A percentile compares a stretch with the other conserved stretches of the same genome.
These are phyloP conservation scores for Fagopyrum esculentum DNA, from an alignment of 148 eudicot species.

Conservation along the genomic window DNA sequence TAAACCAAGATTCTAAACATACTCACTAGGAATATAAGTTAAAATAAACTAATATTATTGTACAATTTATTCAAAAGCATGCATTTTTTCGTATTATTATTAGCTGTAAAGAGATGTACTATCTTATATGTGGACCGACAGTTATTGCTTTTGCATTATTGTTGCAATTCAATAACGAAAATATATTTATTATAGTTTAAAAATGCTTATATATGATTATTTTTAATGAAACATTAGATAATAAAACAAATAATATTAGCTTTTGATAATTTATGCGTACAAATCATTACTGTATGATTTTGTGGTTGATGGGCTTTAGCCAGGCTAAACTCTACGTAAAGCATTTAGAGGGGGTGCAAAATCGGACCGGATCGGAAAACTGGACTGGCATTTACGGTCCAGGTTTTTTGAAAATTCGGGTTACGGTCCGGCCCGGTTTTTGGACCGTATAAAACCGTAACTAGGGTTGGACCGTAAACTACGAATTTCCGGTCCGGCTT, in stretches of 20 bases:
- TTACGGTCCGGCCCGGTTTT: no score
- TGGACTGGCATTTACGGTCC: no score
- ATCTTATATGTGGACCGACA: neutral
- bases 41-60: no score
- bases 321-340: constrained; percentile 8
- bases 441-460: no score
- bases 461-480: no score
- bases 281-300: neutral
- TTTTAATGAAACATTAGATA: neutral
- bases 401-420: no score
- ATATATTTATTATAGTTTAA: neutral
- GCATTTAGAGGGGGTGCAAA: neutral
- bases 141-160: neutral
- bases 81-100: neutral
- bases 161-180: neutral
- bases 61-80: no score
- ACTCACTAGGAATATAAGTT: no score
- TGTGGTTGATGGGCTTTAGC: constrained; percentile 5
- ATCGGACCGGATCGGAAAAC: no score
- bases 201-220: neutral
- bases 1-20: no score
- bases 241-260: neutral
- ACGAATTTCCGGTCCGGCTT: no score
- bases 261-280: neutral
- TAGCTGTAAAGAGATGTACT: neutral